phyloP scores from a whole-genome alignment of 768 basidiomycete genomes.

The Amanita muscaria region DNA sequence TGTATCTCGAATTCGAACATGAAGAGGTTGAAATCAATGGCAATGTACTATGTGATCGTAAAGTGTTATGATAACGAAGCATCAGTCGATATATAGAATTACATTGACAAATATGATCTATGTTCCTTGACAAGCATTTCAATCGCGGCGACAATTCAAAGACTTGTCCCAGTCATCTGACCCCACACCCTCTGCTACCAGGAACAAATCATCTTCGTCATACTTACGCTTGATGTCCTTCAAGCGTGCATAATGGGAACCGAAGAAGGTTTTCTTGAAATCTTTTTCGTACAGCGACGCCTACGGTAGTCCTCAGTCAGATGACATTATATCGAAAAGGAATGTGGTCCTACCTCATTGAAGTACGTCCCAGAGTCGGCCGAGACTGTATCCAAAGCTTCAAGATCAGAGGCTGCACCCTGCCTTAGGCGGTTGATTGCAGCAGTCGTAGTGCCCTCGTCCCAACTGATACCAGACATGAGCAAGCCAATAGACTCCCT shows the following conservation, averaged over 20 bases:
- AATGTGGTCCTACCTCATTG: background rate
- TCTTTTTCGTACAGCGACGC: slow-evolving; percentile 34
- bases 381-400: slow-evolving; percentile 2
- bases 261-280: slow-evolving; percentile 37
- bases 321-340: background rate
- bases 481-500: background rate
- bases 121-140: slow-evolving; percentile 14
- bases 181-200: slow-evolving; percentile 38
- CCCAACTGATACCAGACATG: background rate
- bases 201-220: slow-evolving; percentile 36
- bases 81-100: no score
- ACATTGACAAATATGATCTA: no score
- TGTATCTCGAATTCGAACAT: no score
- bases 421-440: background rate
- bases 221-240: slow-evolving; percentile 35
- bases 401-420: background rate
- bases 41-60: no score
- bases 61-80: no score
- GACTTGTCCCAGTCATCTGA: slow-evolving; percentile 34
- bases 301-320: slow-evolving; percentile 16
- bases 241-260: slow-evolving; percentile 31
- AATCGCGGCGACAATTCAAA: slow-evolving; percentile 18
- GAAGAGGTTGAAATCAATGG: no score
- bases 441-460: background rate
- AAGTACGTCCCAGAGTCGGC: slow-evolving; percentile 15